Base-by-base conservation (phyloP, 2,329 filamentous ascomycete species). In the Colletotrichum liaoningense region DNA sequence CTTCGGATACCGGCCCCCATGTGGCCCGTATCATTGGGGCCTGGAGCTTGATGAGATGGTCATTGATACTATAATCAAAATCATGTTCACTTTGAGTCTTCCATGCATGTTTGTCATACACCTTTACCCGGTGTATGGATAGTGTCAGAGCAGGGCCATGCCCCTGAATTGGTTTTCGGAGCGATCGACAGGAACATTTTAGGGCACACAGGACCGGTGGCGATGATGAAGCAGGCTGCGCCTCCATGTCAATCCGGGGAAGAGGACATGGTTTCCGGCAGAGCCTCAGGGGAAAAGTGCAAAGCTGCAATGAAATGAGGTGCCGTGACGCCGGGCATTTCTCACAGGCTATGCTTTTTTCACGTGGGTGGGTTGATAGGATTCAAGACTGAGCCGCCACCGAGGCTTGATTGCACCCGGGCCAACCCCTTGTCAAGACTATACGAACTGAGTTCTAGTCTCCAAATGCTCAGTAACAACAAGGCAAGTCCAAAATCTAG, bases 201-300 rank as follows among this genome's bases (percentile, higher is more conserved):
- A 19, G 62, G 56, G 8, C 19, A 24, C 65, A 33, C 67, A 66
- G 71, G 56, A 52, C 56, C 35, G 55, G 70, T 57, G 46, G 67
- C 62, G 28, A 62, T n/a, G 33, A 28, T 28, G 33, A 66, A 49
- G 14, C 19, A 9, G 56, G 49, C 67, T 73, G 66, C 67, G 67
- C 71, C 71, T 62, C 55, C 6, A 49, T 46, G 56, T 16, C 56
- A 62, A 67, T 66, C 67, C 67, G 71, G 71, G 71, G 67, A 73
- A 67, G 63, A 38, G 38, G 28, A 38, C 67, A 71, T 33, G 55
- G 60, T 71, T 69, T 71, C 67, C 71, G 67, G 62, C 71, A 73
- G 71, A 73, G 71, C 71, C 71, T 73, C 71, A 56, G 49, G 35
- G 42, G 60, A 14, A 30, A 42, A n/a, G 22, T 4, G 6, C 38